These are phyloP conservation scores for Saturnispora bothae DNA, from an alignment of 805 yeast genomes.

Conservation along the genomic window DNA sequence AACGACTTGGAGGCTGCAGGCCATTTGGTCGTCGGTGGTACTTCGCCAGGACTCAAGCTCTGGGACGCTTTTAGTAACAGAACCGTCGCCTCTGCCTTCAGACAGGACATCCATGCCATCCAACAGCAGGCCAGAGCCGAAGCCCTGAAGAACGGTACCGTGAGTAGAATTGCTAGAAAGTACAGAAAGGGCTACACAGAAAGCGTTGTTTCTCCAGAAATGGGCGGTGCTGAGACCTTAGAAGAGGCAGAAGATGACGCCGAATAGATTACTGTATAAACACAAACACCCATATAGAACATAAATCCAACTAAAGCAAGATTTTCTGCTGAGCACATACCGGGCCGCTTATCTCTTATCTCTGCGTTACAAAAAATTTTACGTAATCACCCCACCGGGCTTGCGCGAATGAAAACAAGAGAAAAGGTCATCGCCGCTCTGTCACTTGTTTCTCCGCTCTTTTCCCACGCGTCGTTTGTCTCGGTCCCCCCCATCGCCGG, in stretches of 20 bases:
- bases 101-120: conserved; percentile 41
- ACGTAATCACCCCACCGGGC: not conserved
- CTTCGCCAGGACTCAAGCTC: conserved; percentile 69
- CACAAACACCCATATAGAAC: too few species aligned
- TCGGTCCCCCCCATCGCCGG: too few species aligned
- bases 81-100: conserved; percentile 63
- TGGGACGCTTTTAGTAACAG: conserved; percentile 87
- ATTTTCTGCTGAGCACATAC: not conserved
- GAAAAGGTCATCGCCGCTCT: not conserved
- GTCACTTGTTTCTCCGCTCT: not conserved
- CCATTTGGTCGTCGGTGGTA: conserved; percentile 79
- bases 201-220: conserved; percentile 51
- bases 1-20: conserved; percentile 79
- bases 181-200: conserved; percentile 43
- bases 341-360: conserved; percentile 3
- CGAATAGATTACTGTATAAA: too few species aligned
- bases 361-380: too few species aligned
- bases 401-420: conserved; percentile 1
- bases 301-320: too few species aligned
- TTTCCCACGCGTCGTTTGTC: too few species aligned
- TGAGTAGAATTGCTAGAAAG: conserved; percentile 69
- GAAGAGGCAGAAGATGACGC: conserved; percentile 37
- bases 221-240: conserved; percentile 52
- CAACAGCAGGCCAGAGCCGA: conserved; percentile 49
- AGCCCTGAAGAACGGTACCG: conserved; percentile 44